These are phyloP conservation scores for Tuber aestivum DNA, from an alignment of 495 filamentous ascomycete genomes.

Conservation along the genomic window DNA sequence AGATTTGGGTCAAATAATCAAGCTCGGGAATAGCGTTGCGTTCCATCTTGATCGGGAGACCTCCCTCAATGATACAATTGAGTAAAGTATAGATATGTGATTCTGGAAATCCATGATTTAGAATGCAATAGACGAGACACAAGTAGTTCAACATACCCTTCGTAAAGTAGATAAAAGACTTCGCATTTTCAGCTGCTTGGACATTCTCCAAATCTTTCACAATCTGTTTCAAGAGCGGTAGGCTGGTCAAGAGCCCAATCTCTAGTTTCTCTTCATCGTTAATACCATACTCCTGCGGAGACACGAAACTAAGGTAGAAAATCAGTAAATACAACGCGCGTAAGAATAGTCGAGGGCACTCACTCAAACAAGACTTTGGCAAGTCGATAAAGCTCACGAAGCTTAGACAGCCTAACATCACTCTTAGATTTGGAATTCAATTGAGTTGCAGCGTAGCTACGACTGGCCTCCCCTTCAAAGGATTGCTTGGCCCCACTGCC, in stretches of 20 bases:
- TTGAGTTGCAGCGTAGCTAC: slow-evolving; percentile 58
- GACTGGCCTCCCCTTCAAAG: slow-evolving; percentile 37
- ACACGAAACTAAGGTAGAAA: slow-evolving; percentile 59
- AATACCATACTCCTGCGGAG: slow-evolving; percentile 96
- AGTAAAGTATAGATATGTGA: slow-evolving; percentile 96
- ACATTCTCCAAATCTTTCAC: slow-evolving; percentile 96
- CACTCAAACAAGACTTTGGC: slow-evolving; percentile 88
- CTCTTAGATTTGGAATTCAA: slow-evolving; percentile 72
- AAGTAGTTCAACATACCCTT: slow-evolving; percentile 48
- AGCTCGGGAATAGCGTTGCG: slow-evolving; percentile 90
- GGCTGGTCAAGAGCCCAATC: slow-evolving; percentile 87
- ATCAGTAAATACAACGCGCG: slow-evolving; percentile 9
- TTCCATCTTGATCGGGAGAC: slow-evolving; percentile 70
- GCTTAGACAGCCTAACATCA: slow-evolving; percentile 74
- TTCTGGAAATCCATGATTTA: slow-evolving; percentile 48
- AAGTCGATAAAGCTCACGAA: slow-evolving; percentile 84
- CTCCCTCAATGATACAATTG: slow-evolving; percentile 95
- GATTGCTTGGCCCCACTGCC: slow-evolving; percentile 18
- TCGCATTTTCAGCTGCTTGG: slow-evolving; percentile 84
- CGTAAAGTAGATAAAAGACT: slow-evolving; percentile 97
- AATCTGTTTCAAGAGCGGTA: slow-evolving; percentile 90
- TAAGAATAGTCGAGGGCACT: slow-evolving; percentile 6
- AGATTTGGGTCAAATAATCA: slow-evolving; percentile 95
- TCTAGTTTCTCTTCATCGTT: slow-evolving; percentile 90
- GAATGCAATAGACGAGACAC: background rate